Evolutionary conservation across 441 rosid genomes (phyloP).

Genomic region (Populus tomentosa): DNA sequence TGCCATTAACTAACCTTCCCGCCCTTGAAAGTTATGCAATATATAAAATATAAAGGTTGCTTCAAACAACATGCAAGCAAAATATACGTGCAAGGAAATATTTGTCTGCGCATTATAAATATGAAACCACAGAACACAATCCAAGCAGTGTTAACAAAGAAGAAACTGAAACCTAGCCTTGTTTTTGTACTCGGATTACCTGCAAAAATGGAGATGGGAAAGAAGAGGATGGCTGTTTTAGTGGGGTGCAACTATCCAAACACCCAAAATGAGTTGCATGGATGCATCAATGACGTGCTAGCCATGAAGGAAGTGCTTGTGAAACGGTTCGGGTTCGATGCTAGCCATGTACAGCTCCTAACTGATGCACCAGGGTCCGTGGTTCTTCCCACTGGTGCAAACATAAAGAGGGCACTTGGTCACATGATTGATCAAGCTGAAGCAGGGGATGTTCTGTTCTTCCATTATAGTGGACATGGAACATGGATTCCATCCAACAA

Average conservation of each 20-base stretch:
- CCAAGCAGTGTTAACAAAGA: not conserved
- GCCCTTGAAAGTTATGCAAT: no score
- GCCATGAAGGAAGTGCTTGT: conserved; percentile 38
- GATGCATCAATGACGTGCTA: conserved; percentile 55
- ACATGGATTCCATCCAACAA: conserved; percentile 44
- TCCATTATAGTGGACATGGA: conserved; percentile 69
- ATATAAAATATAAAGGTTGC: not conserved
- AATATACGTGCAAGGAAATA: not conserved
- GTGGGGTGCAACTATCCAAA: conserved; percentile 64
- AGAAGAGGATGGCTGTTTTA: conserved; percentile 45
- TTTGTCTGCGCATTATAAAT: not conserved
- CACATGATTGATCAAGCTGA: conserved; percentile 47
- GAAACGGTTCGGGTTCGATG: conserved; percentile 37
- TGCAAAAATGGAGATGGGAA: conserved; percentile 32
- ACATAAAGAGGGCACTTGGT: conserved; percentile 45
- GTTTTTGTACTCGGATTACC: not conserved
- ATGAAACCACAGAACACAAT: not conserved
- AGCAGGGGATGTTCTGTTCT: conserved; percentile 49
- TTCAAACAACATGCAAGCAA: not conserved
- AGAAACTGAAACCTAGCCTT: not conserved
- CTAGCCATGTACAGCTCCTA: conserved; percentile 27
- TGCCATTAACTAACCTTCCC: no score
- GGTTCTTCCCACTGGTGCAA: conserved; percentile 43
- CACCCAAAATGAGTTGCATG: conserved; percentile 46
- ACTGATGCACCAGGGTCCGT: conserved; percentile 31